These are phyloP conservation scores for Shiraia sp. DNA, from an alignment of 2,329 filamentous ascomycete genomes.

Conservation along the genomic window DNA sequence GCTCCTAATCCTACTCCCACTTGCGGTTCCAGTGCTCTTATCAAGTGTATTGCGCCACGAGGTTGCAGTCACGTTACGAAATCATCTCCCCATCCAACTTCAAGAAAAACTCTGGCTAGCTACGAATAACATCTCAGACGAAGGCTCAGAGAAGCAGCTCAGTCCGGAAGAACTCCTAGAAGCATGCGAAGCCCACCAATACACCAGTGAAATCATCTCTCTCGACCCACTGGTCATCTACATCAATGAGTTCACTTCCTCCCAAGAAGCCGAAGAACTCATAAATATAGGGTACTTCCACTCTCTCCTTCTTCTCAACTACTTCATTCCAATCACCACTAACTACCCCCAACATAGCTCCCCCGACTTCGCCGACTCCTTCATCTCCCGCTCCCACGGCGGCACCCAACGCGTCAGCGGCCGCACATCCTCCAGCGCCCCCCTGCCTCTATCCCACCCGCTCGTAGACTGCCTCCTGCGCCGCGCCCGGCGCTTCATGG, in stretches of 20 bases:
- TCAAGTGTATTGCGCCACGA: too few relatives aligned
- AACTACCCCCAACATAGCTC: slow-evolving; percentile 10
- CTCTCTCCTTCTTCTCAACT: background rate
- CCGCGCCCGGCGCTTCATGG: slow-evolving; percentile 30
- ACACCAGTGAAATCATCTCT: slow-evolving; percentile 32
- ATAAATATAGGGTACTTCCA: slow-evolving; percentile 20
- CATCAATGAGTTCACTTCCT: slow-evolving; percentile 34
- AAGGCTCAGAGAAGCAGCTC: background rate
- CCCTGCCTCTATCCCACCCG: slow-evolving; percentile 18
- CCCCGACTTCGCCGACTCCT: slow-evolving; percentile 23
- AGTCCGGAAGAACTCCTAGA: slow-evolving; percentile 6
- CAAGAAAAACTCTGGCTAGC: slow-evolving; percentile 8
- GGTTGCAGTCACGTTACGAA: slow-evolving; percentile 1
- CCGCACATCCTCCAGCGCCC: slow-evolving; percentile 29
- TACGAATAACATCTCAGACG: background rate
- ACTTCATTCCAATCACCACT: slow-evolving; percentile 1
- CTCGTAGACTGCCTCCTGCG: slow-evolving; percentile 27
- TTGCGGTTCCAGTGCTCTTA: slow-evolving; percentile 11
- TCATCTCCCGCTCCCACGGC: slow-evolving; percentile 22
- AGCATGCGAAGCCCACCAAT: slow-evolving; percentile 22
- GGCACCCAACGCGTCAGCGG: slow-evolving; percentile 18
- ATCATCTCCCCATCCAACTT: slow-evolving; percentile 6
- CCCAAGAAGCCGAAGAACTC: slow-evolving; percentile 22
- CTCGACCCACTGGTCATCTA: slow-evolving; percentile 30
- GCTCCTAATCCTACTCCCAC: slow-evolving; percentile 6